These are phyloP conservation scores for Crithidia sp. DNA, from an alignment of 208 protist species.

Conservation along the genomic window DNA sequence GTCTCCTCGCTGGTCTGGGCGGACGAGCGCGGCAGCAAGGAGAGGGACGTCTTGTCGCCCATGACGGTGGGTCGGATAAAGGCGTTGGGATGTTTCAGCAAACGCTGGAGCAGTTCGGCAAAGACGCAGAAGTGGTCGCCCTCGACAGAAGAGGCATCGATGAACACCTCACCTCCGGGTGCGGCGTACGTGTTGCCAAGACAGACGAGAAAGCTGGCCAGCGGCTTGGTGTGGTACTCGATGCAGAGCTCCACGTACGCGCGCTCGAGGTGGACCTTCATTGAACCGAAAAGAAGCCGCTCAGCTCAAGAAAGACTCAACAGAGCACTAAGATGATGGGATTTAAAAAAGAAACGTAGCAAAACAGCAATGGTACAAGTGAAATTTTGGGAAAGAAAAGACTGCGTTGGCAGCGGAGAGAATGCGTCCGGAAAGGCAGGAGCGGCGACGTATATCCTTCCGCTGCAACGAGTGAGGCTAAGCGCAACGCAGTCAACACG, in stretches of 20 bases:
- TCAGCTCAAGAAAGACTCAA: too few relatives aligned
- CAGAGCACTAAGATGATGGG: too few relatives aligned
- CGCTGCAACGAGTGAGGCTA: too few relatives aligned
- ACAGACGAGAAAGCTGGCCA: constrained; percentile 1
- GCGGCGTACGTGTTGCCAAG: constrained; percentile 26
- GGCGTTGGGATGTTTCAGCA: constrained; percentile 14
- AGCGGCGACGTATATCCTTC: too few relatives aligned
- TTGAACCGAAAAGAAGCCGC: constrained; percentile 11
- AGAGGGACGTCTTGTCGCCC: not conserved
- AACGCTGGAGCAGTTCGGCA: constrained; percentile 24
- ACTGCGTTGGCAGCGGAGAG: too few relatives aligned
- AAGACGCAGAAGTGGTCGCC: constrained; percentile 40
- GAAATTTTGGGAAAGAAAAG: constrained; percentile 4
- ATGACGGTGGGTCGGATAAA: constrained; percentile 20
- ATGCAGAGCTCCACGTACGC: constrained; percentile 28
- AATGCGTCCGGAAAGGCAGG: too few relatives aligned
- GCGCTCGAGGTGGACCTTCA: constrained; percentile 30
- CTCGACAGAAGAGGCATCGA: constrained; percentile 33
- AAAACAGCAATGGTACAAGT: too few relatives aligned
- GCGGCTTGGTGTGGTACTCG: constrained; percentile 28
- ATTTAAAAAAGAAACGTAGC: too few relatives aligned
- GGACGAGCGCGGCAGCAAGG: not conserved
- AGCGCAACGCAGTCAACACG: too few relatives aligned
- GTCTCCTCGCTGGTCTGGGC: not conserved
- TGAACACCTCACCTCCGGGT: constrained; percentile 30